Evolutionary conservation across 495 filamentous ascomycete species (phyloP).

Genomic region (Amniculicola lignicola): DNA sequence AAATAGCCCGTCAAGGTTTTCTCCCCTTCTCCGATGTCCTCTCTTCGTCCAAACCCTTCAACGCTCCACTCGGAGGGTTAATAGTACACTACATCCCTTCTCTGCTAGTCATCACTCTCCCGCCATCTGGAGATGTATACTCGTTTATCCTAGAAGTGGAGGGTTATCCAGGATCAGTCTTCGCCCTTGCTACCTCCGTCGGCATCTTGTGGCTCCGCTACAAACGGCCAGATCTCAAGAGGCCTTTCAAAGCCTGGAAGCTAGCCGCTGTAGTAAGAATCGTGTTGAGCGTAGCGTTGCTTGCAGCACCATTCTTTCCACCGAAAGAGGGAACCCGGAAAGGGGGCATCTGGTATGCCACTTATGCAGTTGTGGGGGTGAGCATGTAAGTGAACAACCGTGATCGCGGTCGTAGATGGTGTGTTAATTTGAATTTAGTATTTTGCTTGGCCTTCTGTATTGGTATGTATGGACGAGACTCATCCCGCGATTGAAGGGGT

Average conservation of each 20-base stretch:
- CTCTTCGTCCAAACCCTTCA: conserved; percentile 65
- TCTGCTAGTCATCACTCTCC: conserved; percentile 60
- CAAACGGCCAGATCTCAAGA: conserved; percentile 56
- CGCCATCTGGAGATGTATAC: conserved; percentile 64
- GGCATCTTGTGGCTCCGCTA: conserved; percentile 62
- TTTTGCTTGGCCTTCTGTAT: conserved; percentile 61
- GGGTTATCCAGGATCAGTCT: conserved; percentile 64
- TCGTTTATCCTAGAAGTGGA: conserved; percentile 73
- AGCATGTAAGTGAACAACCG: conserved; percentile 67
- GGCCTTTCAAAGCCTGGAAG: conserved; percentile 70
- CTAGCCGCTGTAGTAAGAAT: conserved; percentile 51
- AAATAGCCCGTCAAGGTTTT: conserved; percentile 66
- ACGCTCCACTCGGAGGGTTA: conserved; percentile 63
- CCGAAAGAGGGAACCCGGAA: conserved; percentile 47
- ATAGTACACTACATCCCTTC: conserved; percentile 68
- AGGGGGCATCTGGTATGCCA: conserved; percentile 64
- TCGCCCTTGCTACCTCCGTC: conserved; percentile 55
- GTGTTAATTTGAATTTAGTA: conserved; percentile 40
- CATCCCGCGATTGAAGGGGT: conserved; percentile 57
- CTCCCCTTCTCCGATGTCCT: conserved; percentile 62
- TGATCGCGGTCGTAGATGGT: no score
- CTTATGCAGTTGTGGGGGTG: conserved; percentile 69
- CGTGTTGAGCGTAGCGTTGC: conserved; percentile 46
- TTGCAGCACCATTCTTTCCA: conserved; percentile 56
- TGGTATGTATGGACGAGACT: conserved; percentile 69